Evolutionary conservation across 2,329 filamentous ascomycete genomes (phyloP), one percentile per base, ranked within the genome.

Genomic region (Neurospora sp.): DNA sequence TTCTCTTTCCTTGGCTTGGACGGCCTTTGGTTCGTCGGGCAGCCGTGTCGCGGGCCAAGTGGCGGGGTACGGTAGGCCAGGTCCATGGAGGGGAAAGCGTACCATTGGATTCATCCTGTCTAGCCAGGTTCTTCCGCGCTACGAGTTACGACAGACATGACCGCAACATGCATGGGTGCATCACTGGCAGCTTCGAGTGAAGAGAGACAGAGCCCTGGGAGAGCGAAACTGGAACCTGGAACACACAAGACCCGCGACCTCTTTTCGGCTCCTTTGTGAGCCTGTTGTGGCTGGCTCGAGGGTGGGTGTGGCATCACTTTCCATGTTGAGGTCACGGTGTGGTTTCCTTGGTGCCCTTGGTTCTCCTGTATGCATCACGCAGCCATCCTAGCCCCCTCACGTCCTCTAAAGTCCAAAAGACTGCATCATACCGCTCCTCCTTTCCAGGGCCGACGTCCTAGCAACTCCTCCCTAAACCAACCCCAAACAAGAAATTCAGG

Each of bases 41-140:
- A 37, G 41, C 66, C 68, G 65, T 62, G 70, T 68, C 37, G 52
- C 68, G 67, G 69, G 67, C 68, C 67, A 74, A 69, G 73, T 76
- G 74, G 74, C 74, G 74, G 74, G 74, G 74, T 73, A 73, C 72
- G 70, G 73, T 71, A 71, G 70, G 74, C 69, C 52, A 33, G 70
- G 70, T 69, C 69, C 36, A 67, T 69, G 68, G 71, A 71, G 69
- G 73, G 71, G 72, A 69, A 70, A 66, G 68, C 68, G 67, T 69
- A 70, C 69, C 69, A 68, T 71, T 74, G 72, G 71, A 74, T 70
- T 52, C 69, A 69, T 69, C 71, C 72, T 74, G 73, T 62, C 52
- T 62, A 62, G 52, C 52, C 52, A 62, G 52, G 52, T 62, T 62
- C 52, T 62, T 62, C 15, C 52, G 52, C 52, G 52, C 52, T 33